Evolutionary conservation across 2,329 filamentous ascomycete genomes (phyloP).

Genomic region (Hymenoscyphus salicellus): DNA sequence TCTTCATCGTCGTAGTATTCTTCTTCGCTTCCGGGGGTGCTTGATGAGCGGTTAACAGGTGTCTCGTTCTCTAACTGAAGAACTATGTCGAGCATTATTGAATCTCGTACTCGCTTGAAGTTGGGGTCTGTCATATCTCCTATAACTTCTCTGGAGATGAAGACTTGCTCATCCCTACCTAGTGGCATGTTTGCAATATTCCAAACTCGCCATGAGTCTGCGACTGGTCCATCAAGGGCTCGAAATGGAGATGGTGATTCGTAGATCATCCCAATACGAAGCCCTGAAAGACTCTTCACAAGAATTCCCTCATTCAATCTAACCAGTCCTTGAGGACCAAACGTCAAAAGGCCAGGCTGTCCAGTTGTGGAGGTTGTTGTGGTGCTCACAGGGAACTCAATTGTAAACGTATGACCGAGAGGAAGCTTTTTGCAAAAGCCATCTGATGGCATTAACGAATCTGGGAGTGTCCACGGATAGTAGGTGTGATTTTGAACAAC

Average conservation of each 20-base stretch:
- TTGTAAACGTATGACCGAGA: conserved; percentile 65
- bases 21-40: conserved; percentile 20
- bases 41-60: conserved; percentile 20
- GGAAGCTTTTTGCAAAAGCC: conserved; percentile 74
- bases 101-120: conserved; percentile 75
- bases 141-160: conserved; percentile 72
- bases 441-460: conserved; percentile 68
- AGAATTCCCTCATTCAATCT: conserved; percentile 48
- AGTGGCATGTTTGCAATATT: conserved; percentile 77
- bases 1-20: conserved; percentile 24
- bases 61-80: conserved; percentile 44
- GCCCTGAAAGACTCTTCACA: conserved; percentile 52
- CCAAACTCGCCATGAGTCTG: conserved; percentile 66
- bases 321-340: conserved; percentile 48
- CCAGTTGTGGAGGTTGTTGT: conserved; percentile 27
- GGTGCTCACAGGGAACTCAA: conserved; percentile 57
- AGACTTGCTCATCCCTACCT: conserved; percentile 83
- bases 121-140: conserved; percentile 77
- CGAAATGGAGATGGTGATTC: conserved; percentile 47
- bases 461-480: conserved; percentile 90
- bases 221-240: conserved; percentile 37
- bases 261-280: conserved; percentile 65
- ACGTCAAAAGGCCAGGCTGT: conserved; percentile 42
- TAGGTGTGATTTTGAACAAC: conserved; percentile 76
- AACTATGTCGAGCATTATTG: conserved; percentile 70